Evolutionary conservation across 2,329 filamentous ascomycete species (phyloP).

Genomic region (Phaeosphaeriaceae sp.): DNA sequence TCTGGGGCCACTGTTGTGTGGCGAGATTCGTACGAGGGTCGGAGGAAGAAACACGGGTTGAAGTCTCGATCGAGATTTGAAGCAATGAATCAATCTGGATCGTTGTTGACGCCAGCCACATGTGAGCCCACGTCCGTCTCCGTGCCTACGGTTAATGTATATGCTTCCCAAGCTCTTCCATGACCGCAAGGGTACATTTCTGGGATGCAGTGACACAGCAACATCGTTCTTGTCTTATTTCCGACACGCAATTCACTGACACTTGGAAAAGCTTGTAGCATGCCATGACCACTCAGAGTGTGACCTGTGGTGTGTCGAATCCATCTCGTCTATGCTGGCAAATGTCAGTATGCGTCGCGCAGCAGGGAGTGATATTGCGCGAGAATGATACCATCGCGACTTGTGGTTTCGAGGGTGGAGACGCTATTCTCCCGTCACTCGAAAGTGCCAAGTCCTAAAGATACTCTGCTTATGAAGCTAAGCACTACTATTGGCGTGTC

Average conservation of each 20-base stretch:
- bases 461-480: not conserved
- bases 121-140: not conserved
- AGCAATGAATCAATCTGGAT: not conserved
- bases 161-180: not conserved
- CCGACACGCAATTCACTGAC: too few species aligned
- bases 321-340: not conserved
- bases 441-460: not conserved
- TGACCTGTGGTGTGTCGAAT: too few species aligned
- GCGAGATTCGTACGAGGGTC: not conserved
- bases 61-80: not conserved
- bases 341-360: not conserved
- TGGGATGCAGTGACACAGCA: not conserved
- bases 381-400: slow-evolving; percentile 22
- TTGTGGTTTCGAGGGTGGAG: not conserved
- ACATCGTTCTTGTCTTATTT: not conserved
- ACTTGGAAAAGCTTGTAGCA: too few species aligned
- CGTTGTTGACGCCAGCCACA: not conserved
- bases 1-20: not conserved
- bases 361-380: slow-evolving; percentile 3
- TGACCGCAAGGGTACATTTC: not conserved
- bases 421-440: not conserved
- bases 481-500: not conserved
- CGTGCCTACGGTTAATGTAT: not conserved
- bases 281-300: too few species aligned
- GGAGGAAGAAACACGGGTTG: not conserved